Evolutionary conservation across 129 eudicot species (phyloP), one percentile per base, ranked within the genome.

Genomic region (Chrysanthemum lavandulifolium): DNA sequence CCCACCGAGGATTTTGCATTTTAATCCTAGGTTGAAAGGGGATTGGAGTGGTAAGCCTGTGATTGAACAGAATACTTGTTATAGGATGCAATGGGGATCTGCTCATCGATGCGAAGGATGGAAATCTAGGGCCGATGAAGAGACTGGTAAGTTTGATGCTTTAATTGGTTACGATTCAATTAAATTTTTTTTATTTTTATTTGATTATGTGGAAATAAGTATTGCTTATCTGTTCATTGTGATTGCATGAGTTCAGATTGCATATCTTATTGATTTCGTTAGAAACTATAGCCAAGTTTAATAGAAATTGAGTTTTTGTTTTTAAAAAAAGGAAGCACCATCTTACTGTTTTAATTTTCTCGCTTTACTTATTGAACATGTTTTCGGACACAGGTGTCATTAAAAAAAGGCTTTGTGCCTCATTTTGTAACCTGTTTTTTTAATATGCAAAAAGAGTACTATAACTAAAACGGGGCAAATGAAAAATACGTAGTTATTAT

Each of bases 21-120:
- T 88, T 72, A 91, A 91, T 84, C 97, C 97, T 0, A 82, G 97
- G 80, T 81, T 91, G 85, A 91, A 91, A 68, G 97, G 97, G 14
- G 97, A 91, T 88, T 91, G 92, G 92, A 86, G 96, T 74, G 88
- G 92, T 47, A 91, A 84, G 84, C 96, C 97, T 76, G 92, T 91
- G 14, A 91, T 91, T 72, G 97, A 91, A 81, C 95, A 85, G 75
- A 91, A 91, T n/a, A 91, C 97, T 67, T 88, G 97, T 73, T 91
- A 91, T 77, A 71, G 97, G 76, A 84, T 83, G 92, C 96, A 91
- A 65, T 91, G 97, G 96, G 97, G 97, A 25, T 84, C 92, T 6
- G 86, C 90, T 21, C 86, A 84, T 76, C 79, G 97, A 10, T 91
- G 97, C 25, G 96, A 91, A 67, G 97, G 97, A 65, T 91, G 96